Conservation (phyloP, 768 basidiomycete species). For the Amanita jacksonii region DNA sequence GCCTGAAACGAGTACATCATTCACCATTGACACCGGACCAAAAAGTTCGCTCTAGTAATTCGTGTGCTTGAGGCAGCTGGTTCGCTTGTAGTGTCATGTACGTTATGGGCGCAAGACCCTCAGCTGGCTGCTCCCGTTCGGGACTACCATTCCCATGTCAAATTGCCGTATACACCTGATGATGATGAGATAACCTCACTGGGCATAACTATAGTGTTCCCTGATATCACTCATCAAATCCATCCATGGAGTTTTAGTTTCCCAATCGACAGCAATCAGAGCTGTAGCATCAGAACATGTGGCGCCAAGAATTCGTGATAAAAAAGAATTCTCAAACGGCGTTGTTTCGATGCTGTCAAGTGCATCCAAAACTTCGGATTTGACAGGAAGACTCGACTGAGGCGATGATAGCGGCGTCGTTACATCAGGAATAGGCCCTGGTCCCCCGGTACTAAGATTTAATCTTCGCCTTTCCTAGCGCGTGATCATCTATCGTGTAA, state of each 20-base stretch:
- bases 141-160: constrained; percentile 32
- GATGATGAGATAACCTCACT: constrained; percentile 33
- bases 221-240: constrained; percentile 62
- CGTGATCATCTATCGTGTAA: constrained; percentile 4
- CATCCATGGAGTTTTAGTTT: constrained; percentile 65
- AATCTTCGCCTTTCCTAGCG: constrained; percentile 24
- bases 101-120: constrained; percentile 42
- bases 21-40: constrained; percentile 73
- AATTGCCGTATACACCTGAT: background rate
- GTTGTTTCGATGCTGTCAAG: constrained; percentile 52
- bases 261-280: constrained; percentile 62
- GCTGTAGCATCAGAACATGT: constrained; percentile 21
- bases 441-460: constrained; percentile 13
- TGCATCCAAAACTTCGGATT: constrained; percentile 34
- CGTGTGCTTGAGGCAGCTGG: constrained; percentile 66
- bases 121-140: constrained; percentile 34
- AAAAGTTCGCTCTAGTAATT: constrained; percentile 55
- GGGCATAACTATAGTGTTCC: constrained; percentile 50
- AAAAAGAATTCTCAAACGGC: constrained; percentile 55
- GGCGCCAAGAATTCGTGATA: constrained; percentile 50
- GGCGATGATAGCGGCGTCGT: constrained; percentile 29
- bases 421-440: constrained; percentile 15
- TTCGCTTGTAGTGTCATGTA: constrained; percentile 49
- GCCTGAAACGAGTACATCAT: constrained; percentile 10
- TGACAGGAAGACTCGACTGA: constrained; percentile 16